Evolutionary conservation across 1,284 basidiomycete genomes (phyloP).

Genomic region (Rhodotorula sp.): DNA sequence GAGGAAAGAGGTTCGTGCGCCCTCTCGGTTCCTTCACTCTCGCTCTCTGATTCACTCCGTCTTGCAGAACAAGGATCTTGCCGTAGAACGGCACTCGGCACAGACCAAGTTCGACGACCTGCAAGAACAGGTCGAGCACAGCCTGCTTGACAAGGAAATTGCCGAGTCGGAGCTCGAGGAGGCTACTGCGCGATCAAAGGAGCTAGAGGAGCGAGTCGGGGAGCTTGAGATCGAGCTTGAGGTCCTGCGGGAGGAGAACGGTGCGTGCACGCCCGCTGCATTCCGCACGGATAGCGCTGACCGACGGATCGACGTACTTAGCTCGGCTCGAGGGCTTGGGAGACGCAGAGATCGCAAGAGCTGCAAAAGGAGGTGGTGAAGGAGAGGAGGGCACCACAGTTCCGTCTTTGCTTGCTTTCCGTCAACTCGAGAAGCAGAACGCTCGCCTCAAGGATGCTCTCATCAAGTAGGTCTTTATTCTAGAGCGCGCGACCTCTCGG

Average conservation of each 20-base stretch:
- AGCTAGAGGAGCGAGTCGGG: conserved; percentile 70
- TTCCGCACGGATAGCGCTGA: conserved; percentile 45
- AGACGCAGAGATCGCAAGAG: conserved; percentile 51
- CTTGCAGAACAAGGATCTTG: conserved; percentile 20
- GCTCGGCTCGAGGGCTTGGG: conserved; percentile 45
- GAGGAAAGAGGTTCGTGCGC: conserved; percentile 51
- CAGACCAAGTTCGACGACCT: conserved; percentile 27
- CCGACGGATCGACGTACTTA: conserved; percentile 44
- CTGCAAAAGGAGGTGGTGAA: conserved; percentile 53
- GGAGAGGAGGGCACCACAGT: conserved; percentile 48
- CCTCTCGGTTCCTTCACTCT: not conserved
- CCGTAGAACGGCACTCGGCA: not conserved
- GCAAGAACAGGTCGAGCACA: conserved; percentile 68
- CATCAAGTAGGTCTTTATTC: conserved; percentile 61
- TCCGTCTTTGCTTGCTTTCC: conserved; percentile 71
- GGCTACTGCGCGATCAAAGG: conserved; percentile 72
- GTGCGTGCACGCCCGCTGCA: not conserved
- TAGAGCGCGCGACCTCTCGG: not conserved
- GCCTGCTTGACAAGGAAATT: conserved; percentile 92
- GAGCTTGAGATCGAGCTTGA: conserved; percentile 49
- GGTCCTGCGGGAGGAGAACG: conserved; percentile 8
- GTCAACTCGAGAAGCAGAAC: conserved; percentile 95
- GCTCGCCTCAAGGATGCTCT: conserved; percentile 91
- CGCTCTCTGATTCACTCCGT: not conserved
- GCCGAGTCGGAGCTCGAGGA: conserved; percentile 76